Evolutionary conservation across 495 filamentous ascomycete genomes (phyloP).

Genomic region (Xylaria bambusicola): DNA sequence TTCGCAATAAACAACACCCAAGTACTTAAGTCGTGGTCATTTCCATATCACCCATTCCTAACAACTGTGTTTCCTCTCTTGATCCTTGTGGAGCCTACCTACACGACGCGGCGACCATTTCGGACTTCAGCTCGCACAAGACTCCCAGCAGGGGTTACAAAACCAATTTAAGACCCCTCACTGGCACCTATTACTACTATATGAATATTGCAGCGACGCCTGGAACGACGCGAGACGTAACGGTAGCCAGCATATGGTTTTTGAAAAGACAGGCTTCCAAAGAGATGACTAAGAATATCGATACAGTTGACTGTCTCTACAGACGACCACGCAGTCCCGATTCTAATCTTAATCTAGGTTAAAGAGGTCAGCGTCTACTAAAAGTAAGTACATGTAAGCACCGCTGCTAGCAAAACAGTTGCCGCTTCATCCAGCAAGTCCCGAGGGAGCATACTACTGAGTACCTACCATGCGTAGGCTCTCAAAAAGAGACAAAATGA

Average conservation of each 20-base stretch:
- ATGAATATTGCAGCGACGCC: background rate
- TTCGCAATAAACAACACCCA: background rate
- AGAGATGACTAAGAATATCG: constrained; percentile 11
- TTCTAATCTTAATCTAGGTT: background rate
- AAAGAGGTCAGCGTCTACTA: background rate
- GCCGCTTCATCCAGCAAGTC: constrained; percentile 2
- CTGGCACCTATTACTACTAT: background rate
- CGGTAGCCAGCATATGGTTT: background rate
- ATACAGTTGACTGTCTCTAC: background rate
- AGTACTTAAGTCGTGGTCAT: background rate
- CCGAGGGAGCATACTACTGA: too few relatives aligned
- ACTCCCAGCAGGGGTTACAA: background rate
- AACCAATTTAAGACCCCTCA: background rate
- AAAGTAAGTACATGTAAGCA: background rate
- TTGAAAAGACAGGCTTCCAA: background rate
- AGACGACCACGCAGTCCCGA: background rate
- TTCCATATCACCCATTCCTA: background rate
- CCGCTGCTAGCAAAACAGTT: background rate
- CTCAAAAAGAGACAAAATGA: background rate
- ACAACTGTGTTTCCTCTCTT: too few relatives aligned
- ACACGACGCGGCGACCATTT: background rate
- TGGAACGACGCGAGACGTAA: background rate
- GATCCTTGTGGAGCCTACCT: too few relatives aligned
- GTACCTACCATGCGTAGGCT: too few relatives aligned
- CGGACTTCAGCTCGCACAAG: constrained; percentile 14